Base-by-base conservation (phyloP, 192 early-diverging fungal genomes). In the Funneliformis mosseae region DNA sequence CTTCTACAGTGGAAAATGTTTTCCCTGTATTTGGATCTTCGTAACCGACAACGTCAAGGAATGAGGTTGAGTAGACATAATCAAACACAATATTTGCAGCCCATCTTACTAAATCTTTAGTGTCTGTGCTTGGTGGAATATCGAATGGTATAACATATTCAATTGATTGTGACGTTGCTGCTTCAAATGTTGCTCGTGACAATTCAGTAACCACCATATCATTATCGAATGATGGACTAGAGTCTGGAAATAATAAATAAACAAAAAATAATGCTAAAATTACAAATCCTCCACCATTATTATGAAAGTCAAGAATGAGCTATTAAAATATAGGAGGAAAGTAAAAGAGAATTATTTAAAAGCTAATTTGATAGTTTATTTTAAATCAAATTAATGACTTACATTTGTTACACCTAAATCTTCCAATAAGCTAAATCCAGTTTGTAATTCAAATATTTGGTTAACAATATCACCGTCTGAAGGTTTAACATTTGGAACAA, bases 61-160 rank as follows among this genome's bases (percentile, higher is more conserved):
- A 0, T 5, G 50, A 21, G 18, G 4, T 3, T 0, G 0, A 4
- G 14, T n/a, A n/a, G n/a, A n/a, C n/a, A n/a, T n/a, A n/a, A n/a
- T n/a, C n/a, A n/a, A n/a, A n/a, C n/a, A n/a, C n/a, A 18, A n/a
- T n/a, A n/a, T 55, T 3, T 3, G 14, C 50, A 55, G 50, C 50
- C 50, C 50, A 55, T 55, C 14, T 55, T 55, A n/a, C n/a, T n/a
- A n/a, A n/a, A n/a, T n/a, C n/a, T n/a, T n/a, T n/a, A n/a, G n/a
- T n/a, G 14, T 14, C 14, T 18, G n/a, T n/a, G n/a, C n/a, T n/a
- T n/a, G n/a, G n/a, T n/a, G n/a, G n/a, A n/a, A n/a, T n/a, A n/a
- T n/a, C n/a, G n/a, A 18, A 21, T 55, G 14, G 5, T n/a, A n/a
- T n/a, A n/a, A n/a, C n/a, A n/a, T n/a, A n/a, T n/a, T n/a, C n/a